Base-by-base conservation (phyloP, 1,284 basidiomycete species). In the Moniliella sp. region DNA sequence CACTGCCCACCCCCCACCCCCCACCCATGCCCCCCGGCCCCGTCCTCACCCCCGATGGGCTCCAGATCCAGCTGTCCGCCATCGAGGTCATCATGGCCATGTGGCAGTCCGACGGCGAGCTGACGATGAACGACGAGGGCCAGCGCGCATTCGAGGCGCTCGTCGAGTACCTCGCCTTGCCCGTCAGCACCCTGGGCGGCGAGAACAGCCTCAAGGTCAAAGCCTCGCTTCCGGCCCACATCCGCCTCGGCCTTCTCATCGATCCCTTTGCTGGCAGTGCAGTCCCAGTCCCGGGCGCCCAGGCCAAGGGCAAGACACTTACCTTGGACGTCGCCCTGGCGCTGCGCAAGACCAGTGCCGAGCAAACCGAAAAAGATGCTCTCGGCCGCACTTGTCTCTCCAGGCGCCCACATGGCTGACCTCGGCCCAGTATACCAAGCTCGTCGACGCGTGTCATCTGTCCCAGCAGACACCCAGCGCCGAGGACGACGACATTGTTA, bases 71-170 rank as follows among this genome's bases (percentile, higher is more conserved):
- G 8, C 25, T 46, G 5, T 32, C 31, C 1, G 30, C 44, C 1
- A 32, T 46, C 34, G 42, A 49, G 27, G 30, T 49, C 12, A 30
- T 49, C 10, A 31, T 36, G 7, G 41, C 46, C 26, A 49, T 49
- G 46, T 49, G 46, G 46, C 31, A 31, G 4, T 44, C 41, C 1
- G 23, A 26, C 4, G 42, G 40, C 26, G 44, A 46, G 23, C 30
- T 49, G 0, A 10, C 13, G 3, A 25, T 15, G 23, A 15, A 11
- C 23, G 15, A 13, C 9, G 15, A 30, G 25, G 12, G 34, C 31
- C n/a, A n/a, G n/a, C n/a, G n/a, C n/a, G n/a, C n/a, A n/a, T 42
- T 4, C 18, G 27, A 8, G 3, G 4, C 1, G 25, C 17, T 48
- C 1, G 41, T 34, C 1, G 33, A 42, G 12, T 48, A 38, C 21